Base-by-base conservation (phyloP, 2,329 filamentous ascomycete genomes). In the Arthrobotrys sinensis region DNA sequence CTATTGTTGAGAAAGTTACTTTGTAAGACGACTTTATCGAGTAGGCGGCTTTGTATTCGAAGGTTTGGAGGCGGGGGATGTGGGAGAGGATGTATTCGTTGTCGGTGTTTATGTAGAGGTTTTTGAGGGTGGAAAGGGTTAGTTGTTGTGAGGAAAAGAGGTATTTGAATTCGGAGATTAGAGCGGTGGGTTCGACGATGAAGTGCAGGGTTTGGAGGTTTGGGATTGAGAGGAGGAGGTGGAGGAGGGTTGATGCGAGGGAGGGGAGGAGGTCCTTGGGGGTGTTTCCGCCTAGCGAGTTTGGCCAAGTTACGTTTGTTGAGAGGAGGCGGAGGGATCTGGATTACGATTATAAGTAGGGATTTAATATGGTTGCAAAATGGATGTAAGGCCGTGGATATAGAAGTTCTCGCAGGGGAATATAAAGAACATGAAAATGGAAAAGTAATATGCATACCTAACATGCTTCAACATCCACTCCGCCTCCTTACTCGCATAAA, bases 301-400 rank as follows among this genome's bases (percentile, higher is more conserved):
- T 67, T 28, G 73, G 73, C 66, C 66, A 71, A 8, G 66, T 62
- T 4, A 46, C 1, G 21, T 77, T 6, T 16, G 60, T 71, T 3
- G 34, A 32, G 40, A 64, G 36, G n/a, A 77, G 65, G 12, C 73
- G 73, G 40, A 77, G 19, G n/a, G 57, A 77, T 48, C 73, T 77
- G 28, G 21, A 14, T 36, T 36, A 1, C 10, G 38, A 38, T 38
- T 40, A 12, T 52, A 11, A 52, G 52, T 32, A 36, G 14, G 12
- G 14, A 21, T 28, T 28, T 28, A 28, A 28, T 5, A n/a, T n/a
- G n/a, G n/a, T n/a, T n/a, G n/a, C n/a, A n/a, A n/a, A n/a, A n/a
- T n/a, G n/a, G n/a, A n/a, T n/a, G n/a, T n/a, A n/a, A n/a, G n/a
- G n/a, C n/a, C n/a, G n/a, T n/a, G n/a, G n/a, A n/a, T n/a, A n/a